Evolutionary conservation across 2,329 filamentous ascomycete species (phyloP).

Genomic region (Scolecobasidium constrictum): DNA sequence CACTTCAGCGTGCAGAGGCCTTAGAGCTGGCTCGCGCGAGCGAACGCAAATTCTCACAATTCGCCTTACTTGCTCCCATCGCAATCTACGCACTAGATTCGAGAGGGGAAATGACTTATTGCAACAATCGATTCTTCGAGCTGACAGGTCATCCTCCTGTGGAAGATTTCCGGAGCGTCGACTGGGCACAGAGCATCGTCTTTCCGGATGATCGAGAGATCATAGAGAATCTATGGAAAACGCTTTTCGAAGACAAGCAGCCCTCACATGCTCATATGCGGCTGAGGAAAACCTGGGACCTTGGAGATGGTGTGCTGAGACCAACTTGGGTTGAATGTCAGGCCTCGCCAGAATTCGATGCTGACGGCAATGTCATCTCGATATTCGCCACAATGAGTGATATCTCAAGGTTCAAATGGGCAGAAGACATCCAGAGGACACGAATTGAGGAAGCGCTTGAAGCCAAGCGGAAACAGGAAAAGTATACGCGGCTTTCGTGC

Average conservation of each 20-base stretch:
- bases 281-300: neutral
- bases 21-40: conserved; percentile 5
- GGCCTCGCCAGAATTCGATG: conserved; percentile 4
- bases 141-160: conserved; percentile 8
- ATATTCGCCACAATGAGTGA: conserved; percentile 2
- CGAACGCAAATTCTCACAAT: conserved; percentile 3
- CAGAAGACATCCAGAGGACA: conserved; percentile 1
- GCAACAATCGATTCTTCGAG: conserved; percentile 9
- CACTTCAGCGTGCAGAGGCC: conserved; percentile 1
- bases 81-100: conserved; percentile 6
- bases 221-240: neutral
- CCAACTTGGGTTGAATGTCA: conserved; percentile 4
- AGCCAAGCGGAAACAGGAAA: conserved; percentile 8
- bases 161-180: neutral
- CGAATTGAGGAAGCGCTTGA: conserved; percentile 9
- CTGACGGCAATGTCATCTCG: conserved; percentile 1
- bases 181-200: neutral
- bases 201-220: conserved; percentile 1
- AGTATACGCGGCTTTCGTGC: neutral
- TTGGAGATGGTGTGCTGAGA: neutral
- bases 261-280: neutral
- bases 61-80: conserved; percentile 7
- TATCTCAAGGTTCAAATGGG: conserved; percentile 7
- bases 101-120: conserved; percentile 3
- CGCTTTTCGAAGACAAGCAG: conserved; percentile 2